Percentiles rank a stretch among this genome's conserved stretches.
These are phyloP conservation scores for Effrenium voratum DNA, from an alignment of 73 alveolate genomes.

Conservation along the genomic window DNA sequence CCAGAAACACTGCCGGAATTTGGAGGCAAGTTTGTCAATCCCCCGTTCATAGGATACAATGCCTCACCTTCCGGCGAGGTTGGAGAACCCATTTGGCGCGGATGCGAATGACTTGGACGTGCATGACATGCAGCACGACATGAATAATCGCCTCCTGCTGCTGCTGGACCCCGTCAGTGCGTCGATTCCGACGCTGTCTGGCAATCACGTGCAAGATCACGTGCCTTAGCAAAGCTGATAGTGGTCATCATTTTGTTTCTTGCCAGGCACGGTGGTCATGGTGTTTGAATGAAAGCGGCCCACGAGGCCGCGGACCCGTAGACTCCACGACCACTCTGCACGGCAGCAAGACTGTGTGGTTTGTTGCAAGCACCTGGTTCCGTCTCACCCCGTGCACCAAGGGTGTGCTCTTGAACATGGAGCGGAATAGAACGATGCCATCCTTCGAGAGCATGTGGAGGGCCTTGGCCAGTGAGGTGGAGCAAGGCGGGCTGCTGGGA, in stretches of 20 bases:
- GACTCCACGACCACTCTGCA: no score
- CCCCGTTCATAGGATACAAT: no score
- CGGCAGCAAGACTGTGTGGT: no score
- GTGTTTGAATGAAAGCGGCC: no score
- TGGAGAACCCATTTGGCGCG: slow-evolving; percentile 88
- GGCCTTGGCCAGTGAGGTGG: slow-evolving; percentile 52
- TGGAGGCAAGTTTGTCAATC: no score
- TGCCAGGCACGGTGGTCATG: no score
- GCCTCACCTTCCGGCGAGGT: no score
- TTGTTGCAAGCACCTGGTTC: no score
- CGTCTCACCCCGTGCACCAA: neutral
- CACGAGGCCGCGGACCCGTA: no score
- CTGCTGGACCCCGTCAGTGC: slow-evolving; percentile 66
- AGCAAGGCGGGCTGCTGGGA: slow-evolving; percentile 66
- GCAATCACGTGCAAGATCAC: slow-evolving; percentile 64
- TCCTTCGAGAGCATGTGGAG: slow-evolving; percentile 69
- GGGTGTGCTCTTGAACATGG: slow-evolving; percentile 69
- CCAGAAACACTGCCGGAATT: no score
- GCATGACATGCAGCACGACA: slow-evolving; percentile 88
- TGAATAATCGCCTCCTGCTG: slow-evolving; percentile 85
- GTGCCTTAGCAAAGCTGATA: neutral
- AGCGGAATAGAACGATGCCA: slow-evolving; percentile 74
- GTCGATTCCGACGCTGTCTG: slow-evolving; percentile 30
- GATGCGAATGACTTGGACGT: slow-evolving; percentile 91
- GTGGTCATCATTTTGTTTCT: no score